A percentile compares a stretch with the other conserved stretches of the same genome.
These are phyloP conservation scores for Poronia punctata DNA, from an alignment of 495 filamentous ascomycete species.

Conservation along the genomic window DNA sequence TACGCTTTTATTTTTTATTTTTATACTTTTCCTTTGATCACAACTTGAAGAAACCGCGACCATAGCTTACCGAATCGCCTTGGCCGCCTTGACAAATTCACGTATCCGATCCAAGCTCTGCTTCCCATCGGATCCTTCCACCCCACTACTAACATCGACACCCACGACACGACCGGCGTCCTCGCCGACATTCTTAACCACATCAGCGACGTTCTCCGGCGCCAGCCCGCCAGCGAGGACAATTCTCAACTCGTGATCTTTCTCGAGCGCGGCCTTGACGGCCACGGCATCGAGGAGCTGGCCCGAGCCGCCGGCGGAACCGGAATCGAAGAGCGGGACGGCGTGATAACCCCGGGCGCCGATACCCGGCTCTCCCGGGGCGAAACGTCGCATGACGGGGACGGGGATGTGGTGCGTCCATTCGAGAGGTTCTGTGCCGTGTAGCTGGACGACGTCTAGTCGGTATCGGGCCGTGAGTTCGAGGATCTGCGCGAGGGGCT, in stretches of 20 bases:
- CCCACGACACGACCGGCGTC: constrained; percentile 58
- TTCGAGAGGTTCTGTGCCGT: constrained; percentile 85
- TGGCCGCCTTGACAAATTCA: constrained; percentile 70
- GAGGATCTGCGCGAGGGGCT: constrained; percentile 74
- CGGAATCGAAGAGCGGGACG: constrained; percentile 78
- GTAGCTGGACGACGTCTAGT: constrained; percentile 89
- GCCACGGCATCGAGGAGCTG: constrained; percentile 59
- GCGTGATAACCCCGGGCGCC: constrained; percentile 73
- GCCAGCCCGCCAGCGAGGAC: constrained; percentile 79
- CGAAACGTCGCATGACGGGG: constrained; percentile 80
- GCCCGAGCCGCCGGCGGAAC: constrained; percentile 62
- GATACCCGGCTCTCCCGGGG: constrained; percentile 61
- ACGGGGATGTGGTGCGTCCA: constrained; percentile 84
- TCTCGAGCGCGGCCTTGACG: constrained; percentile 54
- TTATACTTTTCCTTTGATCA: not conserved
- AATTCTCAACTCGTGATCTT: constrained; percentile 54
- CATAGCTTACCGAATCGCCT: constrained; percentile 40
- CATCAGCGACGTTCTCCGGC: constrained; percentile 62
- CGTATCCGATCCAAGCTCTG: constrained; percentile 80
- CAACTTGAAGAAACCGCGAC: too few relatives aligned
- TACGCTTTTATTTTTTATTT: constrained; percentile 1
- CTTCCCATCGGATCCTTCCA: constrained; percentile 67
- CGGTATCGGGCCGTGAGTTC: constrained; percentile 63
- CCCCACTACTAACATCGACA: constrained; percentile 90
- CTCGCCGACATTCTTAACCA: constrained; percentile 51